phyloP scores from a whole-genome alignment of 1,284 basidiomycete species.

The Cryptococcus jaspeensis region DNA sequence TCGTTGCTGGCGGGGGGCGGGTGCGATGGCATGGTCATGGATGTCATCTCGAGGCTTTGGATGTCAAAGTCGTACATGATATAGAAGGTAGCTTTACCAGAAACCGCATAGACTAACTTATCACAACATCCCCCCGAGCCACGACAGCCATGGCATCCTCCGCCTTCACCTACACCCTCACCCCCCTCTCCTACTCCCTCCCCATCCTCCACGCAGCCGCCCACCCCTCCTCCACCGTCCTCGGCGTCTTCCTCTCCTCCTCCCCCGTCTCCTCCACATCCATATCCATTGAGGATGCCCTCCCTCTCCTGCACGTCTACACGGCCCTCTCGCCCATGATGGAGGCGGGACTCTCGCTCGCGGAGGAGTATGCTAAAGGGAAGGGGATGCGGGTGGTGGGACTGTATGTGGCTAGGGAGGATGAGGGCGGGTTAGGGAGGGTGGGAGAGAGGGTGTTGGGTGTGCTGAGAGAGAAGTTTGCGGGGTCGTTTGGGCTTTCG shows the following conservation, averaged over 20 bases:
- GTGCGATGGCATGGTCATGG: not conserved
- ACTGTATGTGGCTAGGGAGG: conserved; percentile 44
- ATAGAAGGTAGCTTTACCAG: no score
- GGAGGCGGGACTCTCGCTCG: conserved; percentile 47
- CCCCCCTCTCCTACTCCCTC: conserved; percentile 27
- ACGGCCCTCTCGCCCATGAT: conserved; percentile 43
- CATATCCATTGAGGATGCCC: conserved; percentile 29
- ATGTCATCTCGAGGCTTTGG: no score
- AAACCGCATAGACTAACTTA: no score
- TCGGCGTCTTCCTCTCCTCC: conserved; percentile 48
- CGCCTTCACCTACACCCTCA: conserved; percentile 21
- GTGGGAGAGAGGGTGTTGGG: conserved; percentile 24
- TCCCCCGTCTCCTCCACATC: conserved; percentile 2
- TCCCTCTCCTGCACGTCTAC: conserved; percentile 52
- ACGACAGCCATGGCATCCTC: conserved; percentile 1
- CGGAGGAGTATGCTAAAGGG: conserved; percentile 21
- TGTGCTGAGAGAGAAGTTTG: conserved; percentile 14
- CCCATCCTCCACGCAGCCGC: conserved; percentile 44
- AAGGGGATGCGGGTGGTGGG: conserved; percentile 35
- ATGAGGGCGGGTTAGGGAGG: conserved; percentile 22
- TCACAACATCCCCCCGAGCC: not conserved
- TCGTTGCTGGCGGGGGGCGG: no score
- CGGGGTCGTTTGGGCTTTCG: conserved; percentile 27
- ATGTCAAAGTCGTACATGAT: no score
- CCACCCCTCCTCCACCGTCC: conserved; percentile 42